Base-by-base conservation (phyloP, 2,329 filamentous ascomycete genomes). In the Aspergillus sp. region DNA sequence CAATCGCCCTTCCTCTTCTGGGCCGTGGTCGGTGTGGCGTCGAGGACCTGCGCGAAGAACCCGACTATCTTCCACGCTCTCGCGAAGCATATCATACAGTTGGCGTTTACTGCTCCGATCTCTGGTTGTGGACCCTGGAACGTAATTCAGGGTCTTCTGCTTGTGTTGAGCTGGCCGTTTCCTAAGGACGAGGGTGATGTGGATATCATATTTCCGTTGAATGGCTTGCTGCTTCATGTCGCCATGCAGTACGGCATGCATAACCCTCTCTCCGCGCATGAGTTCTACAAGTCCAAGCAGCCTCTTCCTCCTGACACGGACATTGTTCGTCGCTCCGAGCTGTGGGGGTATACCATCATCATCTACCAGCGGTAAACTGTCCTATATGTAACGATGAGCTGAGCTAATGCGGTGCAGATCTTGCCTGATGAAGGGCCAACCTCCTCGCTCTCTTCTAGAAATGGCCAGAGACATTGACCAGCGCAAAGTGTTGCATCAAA, bases 1-100 rank as follows among this genome's bases (percentile, higher is more conserved):
- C 89, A 94, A 69, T 90, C 92, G 54, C 88, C 89, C 4, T 82
- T 97, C 15, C 84, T 97, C 1, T 96, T 96, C 77, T 97, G 93
- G 93, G 86, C 90, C 52, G 89, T 80, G 6, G 70, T 79, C 15
- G 72, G 74, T 2, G 72, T 77, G 9, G 72, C 73, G 15, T 77
- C 74, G 59, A 70, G 78, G 8, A 72, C 72, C 4, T 80, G 77
- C 55, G 48, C 68, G 1, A 74, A 68, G 25, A 79, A 80, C 50
- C 78, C 77, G 3, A 80, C 77, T 0, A 54, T 80, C 9, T 63
- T 77, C 7, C 71, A 66, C 2, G 74, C 75, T 1, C 64, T 80
- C 7, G 68, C 74, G 4, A 67, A 69, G 15, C 74, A 70, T 43
- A 69, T 80, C 5, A 64, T 70, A 0, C 72, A 77, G n/a, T 71